Base-by-base conservation (phyloP, 2,329 filamentous ascomycete species). In the Phialophora macrospora region DNA sequence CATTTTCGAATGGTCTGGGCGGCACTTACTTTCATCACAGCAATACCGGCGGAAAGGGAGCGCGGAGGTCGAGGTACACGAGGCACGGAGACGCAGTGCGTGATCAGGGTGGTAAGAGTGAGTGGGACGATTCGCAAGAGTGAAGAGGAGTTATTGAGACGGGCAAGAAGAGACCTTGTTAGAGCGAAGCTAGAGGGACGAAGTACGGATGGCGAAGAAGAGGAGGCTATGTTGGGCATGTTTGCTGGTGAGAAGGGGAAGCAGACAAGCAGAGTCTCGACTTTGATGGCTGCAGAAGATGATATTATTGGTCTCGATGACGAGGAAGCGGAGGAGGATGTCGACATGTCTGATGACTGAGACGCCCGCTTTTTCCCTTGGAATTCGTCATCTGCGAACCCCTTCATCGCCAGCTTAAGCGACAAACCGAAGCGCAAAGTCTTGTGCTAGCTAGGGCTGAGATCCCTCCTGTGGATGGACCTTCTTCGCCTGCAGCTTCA, bases 121-220 rank as follows among this genome's bases (percentile, higher is more conserved):
- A 95, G 91, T 70, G 95, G 94, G 17, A 99, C 95, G 2, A 97
- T 99, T 74, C 89, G 89, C 72, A 97, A 96, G 78, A 90, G 88
- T 2, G 93, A 98, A 78, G 89, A 96, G 75, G 93, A 97, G 77
- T 92, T 93, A 41, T 90, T 98, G 73, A 85, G 88, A 3, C 84
- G 91, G 66, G 91, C 92, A 49, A 88, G 90, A 71, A 82, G 84
- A 63, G 85, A 92, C 63, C 88, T 96, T 66, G 80, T 90, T 51
- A 60, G 68, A 70, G 69, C 38, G 64, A 70, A 67, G 72, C 61
- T 61, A 67, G 58, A 70, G n/a, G 64, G 56, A 3, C 51, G 57
- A 34, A 52, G 51, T 17, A 2, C 1, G n/a, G 62, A 24, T 49
- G 61, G 41, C 6, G 48, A 55, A 17, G 57, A 17, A 28, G 62